These are phyloP conservation scores for Chaetomiaceae sp. DNA, from an alignment of 2,329 filamentous ascomycete genomes.

Conservation along the genomic window DNA sequence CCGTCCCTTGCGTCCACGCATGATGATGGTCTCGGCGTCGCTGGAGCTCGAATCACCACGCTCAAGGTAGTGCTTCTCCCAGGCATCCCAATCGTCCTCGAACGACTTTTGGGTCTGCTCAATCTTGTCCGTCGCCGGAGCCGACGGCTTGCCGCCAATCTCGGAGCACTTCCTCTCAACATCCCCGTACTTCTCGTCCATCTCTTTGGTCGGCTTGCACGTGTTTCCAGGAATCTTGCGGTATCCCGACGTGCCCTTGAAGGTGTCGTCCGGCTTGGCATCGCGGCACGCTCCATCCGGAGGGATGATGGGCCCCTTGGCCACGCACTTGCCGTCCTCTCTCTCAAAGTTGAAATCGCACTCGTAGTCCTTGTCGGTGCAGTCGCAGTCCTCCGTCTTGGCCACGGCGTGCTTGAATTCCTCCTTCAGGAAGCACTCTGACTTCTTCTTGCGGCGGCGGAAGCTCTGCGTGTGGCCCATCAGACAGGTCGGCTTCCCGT, in stretches of 20 bases:
- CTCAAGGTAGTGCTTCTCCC: slow-evolving; percentile 72
- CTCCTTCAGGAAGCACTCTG: slow-evolving; percentile 82
- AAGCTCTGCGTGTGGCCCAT: slow-evolving; percentile 96
- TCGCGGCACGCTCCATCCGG: slow-evolving; percentile 71
- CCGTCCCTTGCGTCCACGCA: slow-evolving; percentile 40
- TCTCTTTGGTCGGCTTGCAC: slow-evolving; percentile 56
- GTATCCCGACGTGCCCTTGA: slow-evolving; percentile 84
- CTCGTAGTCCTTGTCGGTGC: slow-evolving; percentile 81
- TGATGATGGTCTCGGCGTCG: slow-evolving; percentile 68
- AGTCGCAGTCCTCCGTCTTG: slow-evolving; percentile 71
- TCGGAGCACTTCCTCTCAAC: slow-evolving; percentile 75
- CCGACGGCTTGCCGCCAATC: slow-evolving; percentile 41
- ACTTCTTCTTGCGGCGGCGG: slow-evolving; percentile 76
- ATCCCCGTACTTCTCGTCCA: slow-evolving; percentile 63
- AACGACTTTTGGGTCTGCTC: slow-evolving; percentile 58
- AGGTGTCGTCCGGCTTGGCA: slow-evolving; percentile 62
- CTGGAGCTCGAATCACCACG: slow-evolving; percentile 59
- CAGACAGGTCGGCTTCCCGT: slow-evolving; percentile 78
- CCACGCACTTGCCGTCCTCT: slow-evolving; percentile 64
- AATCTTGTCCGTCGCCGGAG: slow-evolving; percentile 64
- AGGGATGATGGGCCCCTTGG: slow-evolving; percentile 55
- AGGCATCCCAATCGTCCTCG: slow-evolving; percentile 47
- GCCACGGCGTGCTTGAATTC: slow-evolving; percentile 76
- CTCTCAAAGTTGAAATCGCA: slow-evolving; percentile 89
- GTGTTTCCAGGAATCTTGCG: slow-evolving; percentile 82